Conservation (phyloP, 768 basidiomycete species). For the Phlegmacium glaucopus region DNA sequence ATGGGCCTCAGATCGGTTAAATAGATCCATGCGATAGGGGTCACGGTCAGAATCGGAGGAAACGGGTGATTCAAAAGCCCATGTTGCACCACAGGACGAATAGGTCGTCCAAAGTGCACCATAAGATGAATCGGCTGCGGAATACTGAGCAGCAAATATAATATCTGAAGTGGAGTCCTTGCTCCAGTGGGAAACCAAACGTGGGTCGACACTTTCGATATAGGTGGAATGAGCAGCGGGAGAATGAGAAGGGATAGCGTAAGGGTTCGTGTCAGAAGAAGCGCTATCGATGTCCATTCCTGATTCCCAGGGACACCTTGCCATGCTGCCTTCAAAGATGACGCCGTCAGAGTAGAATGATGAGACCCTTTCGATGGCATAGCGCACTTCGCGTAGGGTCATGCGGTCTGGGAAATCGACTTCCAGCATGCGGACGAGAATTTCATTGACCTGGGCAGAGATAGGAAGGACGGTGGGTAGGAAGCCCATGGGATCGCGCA, state of each 20-base stretch:
- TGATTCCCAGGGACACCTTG: slow-evolving; percentile 70
- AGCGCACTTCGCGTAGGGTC: slow-evolving; percentile 50
- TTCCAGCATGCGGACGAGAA: slow-evolving; percentile 76
- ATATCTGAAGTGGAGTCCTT: slow-evolving; percentile 50
- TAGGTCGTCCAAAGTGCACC: slow-evolving; percentile 38
- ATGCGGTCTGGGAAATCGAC: slow-evolving; percentile 43
- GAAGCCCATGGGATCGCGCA: slow-evolving; percentile 77
- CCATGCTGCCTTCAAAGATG: slow-evolving; percentile 75
- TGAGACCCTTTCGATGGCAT: slow-evolving; percentile 49
- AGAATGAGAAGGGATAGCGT: slow-evolving; percentile 29
- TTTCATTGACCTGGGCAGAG: slow-evolving; percentile 68
- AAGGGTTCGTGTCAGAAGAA: slow-evolving; percentile 43
- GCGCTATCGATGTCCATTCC: slow-evolving; percentile 69
- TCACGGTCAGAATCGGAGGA: slow-evolving; percentile 41
- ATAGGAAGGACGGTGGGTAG: slow-evolving; percentile 86
- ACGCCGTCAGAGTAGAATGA: slow-evolving; percentile 71
- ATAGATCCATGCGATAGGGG: slow-evolving; percentile 35
- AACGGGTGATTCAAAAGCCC: slow-evolving; percentile 50
- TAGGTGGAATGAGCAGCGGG: slow-evolving; percentile 30
- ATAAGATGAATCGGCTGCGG: slow-evolving; percentile 37
- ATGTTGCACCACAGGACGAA: slow-evolving; percentile 49
- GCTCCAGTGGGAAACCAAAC: slow-evolving; percentile 52
- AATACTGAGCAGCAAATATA: slow-evolving; percentile 38
- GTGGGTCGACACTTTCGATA: slow-evolving; percentile 22
- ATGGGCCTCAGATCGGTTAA: slow-evolving; percentile 47